phyloP scores from a whole-genome alignment of 2,329 filamentous ascomycete species.

The Lizonia empirigonia region DNA sequence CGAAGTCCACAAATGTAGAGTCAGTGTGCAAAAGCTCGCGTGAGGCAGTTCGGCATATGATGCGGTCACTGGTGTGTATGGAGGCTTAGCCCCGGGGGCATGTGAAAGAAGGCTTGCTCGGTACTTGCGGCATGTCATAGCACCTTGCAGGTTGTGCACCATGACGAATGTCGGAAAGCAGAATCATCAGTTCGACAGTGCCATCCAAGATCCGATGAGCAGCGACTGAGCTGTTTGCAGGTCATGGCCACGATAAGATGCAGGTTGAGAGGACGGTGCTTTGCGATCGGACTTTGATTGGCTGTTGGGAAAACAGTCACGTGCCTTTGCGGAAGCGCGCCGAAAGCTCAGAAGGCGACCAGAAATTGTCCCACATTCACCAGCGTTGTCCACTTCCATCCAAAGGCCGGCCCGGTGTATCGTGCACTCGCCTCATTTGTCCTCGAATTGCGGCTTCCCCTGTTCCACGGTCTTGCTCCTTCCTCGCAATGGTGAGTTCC shows the following conservation, averaged over 20 bases:
- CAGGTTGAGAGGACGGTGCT: slow-evolving; percentile 7
- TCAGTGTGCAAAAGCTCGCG: slow-evolving; percentile 8
- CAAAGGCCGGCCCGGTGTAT: slow-evolving; percentile 11
- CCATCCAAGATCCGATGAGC: background rate
- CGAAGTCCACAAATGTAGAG: background rate
- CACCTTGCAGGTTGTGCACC: background rate
- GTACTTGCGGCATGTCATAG: slow-evolving; percentile 18
- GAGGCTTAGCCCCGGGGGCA: slow-evolving; percentile 30
- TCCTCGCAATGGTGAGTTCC: slow-evolving; percentile 35
- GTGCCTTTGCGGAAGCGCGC: slow-evolving; percentile 28
- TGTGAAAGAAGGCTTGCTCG: slow-evolving; percentile 36
- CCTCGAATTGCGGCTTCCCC: background rate
- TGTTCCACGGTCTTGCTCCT: background rate
- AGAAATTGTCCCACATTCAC: slow-evolving; percentile 20
- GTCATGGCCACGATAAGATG: background rate
- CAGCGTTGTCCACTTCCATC: slow-evolving; percentile 24
- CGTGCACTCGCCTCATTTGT: background rate
- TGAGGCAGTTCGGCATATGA: slow-evolving; percentile 21
- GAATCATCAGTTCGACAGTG: too few species aligned
- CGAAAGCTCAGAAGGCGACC: slow-evolving; percentile 37
- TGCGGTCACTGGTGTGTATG: slow-evolving; percentile 17
- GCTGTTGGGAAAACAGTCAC: slow-evolving; percentile 26
- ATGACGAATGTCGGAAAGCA: background rate
- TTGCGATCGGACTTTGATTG: slow-evolving; percentile 45
- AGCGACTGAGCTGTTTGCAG: background rate